Percentiles rank a stretch among this genome's conserved stretches.
Evolutionary conservation across 2,329 filamentous ascomycete genomes (phyloP).

Genomic region (Fusarium odoratissimum): DNA sequence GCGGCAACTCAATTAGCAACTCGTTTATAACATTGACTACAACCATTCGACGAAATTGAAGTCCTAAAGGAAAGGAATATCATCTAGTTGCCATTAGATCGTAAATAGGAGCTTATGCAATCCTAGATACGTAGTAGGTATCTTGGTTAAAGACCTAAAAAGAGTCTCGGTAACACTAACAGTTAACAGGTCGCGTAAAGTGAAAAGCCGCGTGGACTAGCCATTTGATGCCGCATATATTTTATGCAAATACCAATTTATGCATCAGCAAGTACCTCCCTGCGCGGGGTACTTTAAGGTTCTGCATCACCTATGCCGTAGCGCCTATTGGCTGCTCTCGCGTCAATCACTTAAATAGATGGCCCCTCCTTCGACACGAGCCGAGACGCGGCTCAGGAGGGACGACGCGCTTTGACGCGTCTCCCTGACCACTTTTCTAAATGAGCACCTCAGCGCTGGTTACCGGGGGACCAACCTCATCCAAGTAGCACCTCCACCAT

Average conservation of each 20-base stretch:
- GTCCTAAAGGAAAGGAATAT: not conserved
- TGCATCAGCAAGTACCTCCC: constrained; percentile 10
- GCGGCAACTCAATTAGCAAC: not conserved
- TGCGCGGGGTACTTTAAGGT: constrained; percentile 1
- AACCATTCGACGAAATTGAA: not conserved
- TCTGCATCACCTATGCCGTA: not conserved
- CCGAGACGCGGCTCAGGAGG: constrained; percentile 21
- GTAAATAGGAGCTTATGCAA: not conserved
- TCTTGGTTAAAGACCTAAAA: not conserved
- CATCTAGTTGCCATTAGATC: not conserved
- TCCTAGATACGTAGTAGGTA: not conserved
- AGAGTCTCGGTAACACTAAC: not conserved
- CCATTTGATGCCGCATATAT: not conserved
- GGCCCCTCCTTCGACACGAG: constrained; percentile 25
- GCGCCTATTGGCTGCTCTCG: constrained; percentile 17
- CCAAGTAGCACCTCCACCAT: constrained; percentile 19
- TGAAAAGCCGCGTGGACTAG: constrained; percentile 18
- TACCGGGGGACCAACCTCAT: constrained; percentile 34
- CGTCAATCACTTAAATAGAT: constrained; percentile 18
- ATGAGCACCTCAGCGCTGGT: constrained; percentile 23
- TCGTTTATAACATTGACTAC: not conserved
- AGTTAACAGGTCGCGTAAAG: constrained; percentile 4
- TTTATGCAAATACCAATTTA: constrained; percentile 4
- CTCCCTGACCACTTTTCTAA: constrained; percentile 37
- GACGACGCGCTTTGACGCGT: constrained; percentile 33